Evolutionary conservation across 441 rosid species (phyloP), one percentile per base, ranked within the genome.

Genomic region (Cnidoscolus chayamansa): DNA sequence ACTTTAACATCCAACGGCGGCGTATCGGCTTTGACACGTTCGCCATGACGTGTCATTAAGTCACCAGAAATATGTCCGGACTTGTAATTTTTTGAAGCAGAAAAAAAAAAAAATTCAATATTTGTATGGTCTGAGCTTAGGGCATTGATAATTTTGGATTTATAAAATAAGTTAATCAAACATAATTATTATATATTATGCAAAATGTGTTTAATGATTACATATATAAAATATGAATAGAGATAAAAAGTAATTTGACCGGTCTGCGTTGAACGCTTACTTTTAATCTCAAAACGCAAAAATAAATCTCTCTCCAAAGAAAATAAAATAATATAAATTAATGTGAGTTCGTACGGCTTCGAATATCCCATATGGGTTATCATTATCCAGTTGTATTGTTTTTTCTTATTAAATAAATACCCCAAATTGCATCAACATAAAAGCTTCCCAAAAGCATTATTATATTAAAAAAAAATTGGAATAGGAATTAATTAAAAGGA

Each of bases 321-420:
- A 25, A 25, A 25, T 25, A 25, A 25, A 25, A 25, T 25, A 25
- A 25, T 25, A 25, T 25, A 25, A 40, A 40, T 40, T 40, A 40
- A 40, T 6, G 45, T 40, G 45, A 7, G 45, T 7, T 40, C 45
- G 80, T 76, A 71, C 78, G 80, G 69, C 1, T 69, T 25, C 45
- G 79, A 71, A 76, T 76, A 80, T 80, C 76, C 37, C 19, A 63
- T 6, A 25, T 56, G 74, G 64, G 32, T 74, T n/a, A 73, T 73
- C 47, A 20, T 74, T 30, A 70, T 76, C 73, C 74, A 68, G 74
- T 75, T 75, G 74, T 32, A 40, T 6, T 47, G 2, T 48, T 65
- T 9, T 6, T 32, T 40, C 6, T 3, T 3, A 40, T 3, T 3
- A 40, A 59, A 7, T 20, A 68, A 37, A n/a, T 2, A 35, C 40